These are phyloP conservation scores for Aechmea fasciata DNA, from an alignment of 176 grass and related monocot species.

Conservation along the genomic window DNA sequence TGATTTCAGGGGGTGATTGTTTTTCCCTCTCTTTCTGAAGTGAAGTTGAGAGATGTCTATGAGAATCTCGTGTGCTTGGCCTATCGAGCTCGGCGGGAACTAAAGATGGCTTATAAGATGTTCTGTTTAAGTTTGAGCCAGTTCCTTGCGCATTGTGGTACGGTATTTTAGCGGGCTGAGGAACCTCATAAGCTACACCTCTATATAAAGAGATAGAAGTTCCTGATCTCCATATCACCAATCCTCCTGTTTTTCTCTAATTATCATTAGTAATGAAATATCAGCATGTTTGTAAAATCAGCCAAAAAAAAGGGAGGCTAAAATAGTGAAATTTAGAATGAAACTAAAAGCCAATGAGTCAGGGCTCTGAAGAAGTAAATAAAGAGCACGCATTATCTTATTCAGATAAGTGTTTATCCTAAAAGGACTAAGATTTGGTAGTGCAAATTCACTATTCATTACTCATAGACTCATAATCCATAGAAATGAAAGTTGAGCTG, in stretches of 20 bases:
- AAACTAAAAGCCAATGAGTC: too few species aligned
- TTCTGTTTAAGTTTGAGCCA: conserved; percentile 25
- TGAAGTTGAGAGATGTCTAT: background rate
- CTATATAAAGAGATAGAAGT: conserved; percentile 86
- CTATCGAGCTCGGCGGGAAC: background rate
- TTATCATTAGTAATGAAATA: conserved; percentile 17
- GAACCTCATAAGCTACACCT: conserved; percentile 56
- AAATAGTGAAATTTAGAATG: too few species aligned
- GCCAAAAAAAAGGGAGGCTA: background rate
- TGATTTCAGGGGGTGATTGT: conserved; percentile 40
- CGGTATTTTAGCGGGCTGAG: conserved; percentile 27
- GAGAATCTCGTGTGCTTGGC: background rate
- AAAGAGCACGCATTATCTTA: too few species aligned
- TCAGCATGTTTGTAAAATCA: conserved; percentile 14
- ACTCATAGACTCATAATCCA: background rate
- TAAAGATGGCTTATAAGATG: background rate
- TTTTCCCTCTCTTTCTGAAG: conserved; percentile 20
- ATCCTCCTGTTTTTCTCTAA: conserved; percentile 94
- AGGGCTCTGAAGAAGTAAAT: too few species aligned
- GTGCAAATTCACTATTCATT: too few species aligned
- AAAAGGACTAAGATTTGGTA: background rate
- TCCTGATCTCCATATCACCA: conserved; percentile 95
- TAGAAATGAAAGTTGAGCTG: background rate
- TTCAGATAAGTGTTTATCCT: background rate
- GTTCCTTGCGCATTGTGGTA: conserved; percentile 24